Percentiles rank a stretch among this genome's conserved stretches.
phyloP scores from a whole-genome alignment of 805 yeast species.

The Cyberlindnera galapagoensis region DNA sequence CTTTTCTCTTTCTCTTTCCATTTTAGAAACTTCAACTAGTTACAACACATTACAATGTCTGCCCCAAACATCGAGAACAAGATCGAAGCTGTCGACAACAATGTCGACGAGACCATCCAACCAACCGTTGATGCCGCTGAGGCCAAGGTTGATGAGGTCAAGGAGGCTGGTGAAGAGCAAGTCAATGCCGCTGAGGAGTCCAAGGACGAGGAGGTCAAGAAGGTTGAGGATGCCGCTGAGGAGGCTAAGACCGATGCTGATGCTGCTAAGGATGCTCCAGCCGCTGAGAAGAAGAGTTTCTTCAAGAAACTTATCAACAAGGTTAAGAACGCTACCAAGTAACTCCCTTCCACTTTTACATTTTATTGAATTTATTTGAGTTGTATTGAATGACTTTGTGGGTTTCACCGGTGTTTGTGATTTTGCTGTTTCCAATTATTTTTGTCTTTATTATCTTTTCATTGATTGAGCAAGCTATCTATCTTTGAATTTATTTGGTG shows the following conservation, averaged over 20 bases:
- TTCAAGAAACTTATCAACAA: slow-evolving; percentile 21
- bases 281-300: slow-evolving; percentile 20
- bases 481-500: no score
- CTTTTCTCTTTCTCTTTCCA: slow-evolving; percentile 1
- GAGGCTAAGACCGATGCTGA: slow-evolving; percentile 12
- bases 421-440: no score
- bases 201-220: slow-evolving; percentile 8
- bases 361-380: no score
- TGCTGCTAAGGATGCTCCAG: slow-evolving; percentile 13
- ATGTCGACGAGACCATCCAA: slow-evolving; percentile 15
- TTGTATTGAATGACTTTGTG: no score
- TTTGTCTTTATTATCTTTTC: no score
- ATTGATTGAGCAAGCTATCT: no score
- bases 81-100: slow-evolving; percentile 14
- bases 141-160: slow-evolving; percentile 11
- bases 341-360: no score
- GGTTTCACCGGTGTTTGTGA: no score
- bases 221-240: slow-evolving; percentile 10
- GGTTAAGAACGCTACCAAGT: slow-evolving; percentile 16
- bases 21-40: background rate
- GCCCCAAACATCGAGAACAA: slow-evolving; percentile 17
- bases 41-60: slow-evolving; percentile 10
- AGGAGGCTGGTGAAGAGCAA: slow-evolving; percentile 5
- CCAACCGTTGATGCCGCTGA: slow-evolving; percentile 13
- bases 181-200: slow-evolving; percentile 8